Evolutionary conservation across 164 flowering plant species (phyloP).

Genomic region (Tinospora cordifolia): DNA sequence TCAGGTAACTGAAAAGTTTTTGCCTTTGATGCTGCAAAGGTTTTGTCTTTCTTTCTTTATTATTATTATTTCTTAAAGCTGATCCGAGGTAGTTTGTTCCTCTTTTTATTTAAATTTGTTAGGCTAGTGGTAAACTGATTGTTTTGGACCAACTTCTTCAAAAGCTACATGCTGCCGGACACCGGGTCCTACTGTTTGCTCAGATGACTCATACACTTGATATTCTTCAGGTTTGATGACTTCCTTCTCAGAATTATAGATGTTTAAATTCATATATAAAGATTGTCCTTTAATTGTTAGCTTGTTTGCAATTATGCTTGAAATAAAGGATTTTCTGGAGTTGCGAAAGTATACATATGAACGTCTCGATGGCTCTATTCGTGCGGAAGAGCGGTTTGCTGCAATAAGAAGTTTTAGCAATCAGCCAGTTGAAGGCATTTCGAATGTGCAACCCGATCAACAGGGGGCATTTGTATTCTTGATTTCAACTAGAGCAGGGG

Average conservation of each 20-base stretch:
- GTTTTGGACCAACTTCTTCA: conserved; percentile 71
- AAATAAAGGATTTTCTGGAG: conserved; percentile 74
- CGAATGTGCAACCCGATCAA: conserved; percentile 21
- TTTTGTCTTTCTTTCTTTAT: not conserved
- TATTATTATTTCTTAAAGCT: too few relatives aligned
- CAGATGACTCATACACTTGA: conserved; percentile 96
- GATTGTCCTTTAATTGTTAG: not conserved
- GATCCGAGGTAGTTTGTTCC: not conserved
- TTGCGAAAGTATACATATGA: conserved; percentile 75
- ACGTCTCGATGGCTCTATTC: conserved; percentile 94
- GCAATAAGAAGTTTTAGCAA: conserved; percentile 84
- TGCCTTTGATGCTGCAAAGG: not conserved
- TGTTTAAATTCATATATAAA: not conserved
- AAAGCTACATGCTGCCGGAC: conserved; percentile 60
- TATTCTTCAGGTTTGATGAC: conserved; percentile 67
- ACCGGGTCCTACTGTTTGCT: conserved; percentile 85
- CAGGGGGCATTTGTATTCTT: conserved; percentile 67
- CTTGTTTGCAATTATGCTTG: not conserved
- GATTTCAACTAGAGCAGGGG: conserved; percentile 96
- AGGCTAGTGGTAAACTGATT: conserved; percentile 94
- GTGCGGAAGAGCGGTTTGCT: conserved; percentile 96
- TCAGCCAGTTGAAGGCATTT: conserved; percentile 20
- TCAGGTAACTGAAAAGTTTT: conserved; percentile 46
- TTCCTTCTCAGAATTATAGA: not conserved
- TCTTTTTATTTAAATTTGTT: conserved; percentile 14